Base-by-base conservation (phyloP, 148 eudicot genomes). In the Camellia granthamiana region DNA sequence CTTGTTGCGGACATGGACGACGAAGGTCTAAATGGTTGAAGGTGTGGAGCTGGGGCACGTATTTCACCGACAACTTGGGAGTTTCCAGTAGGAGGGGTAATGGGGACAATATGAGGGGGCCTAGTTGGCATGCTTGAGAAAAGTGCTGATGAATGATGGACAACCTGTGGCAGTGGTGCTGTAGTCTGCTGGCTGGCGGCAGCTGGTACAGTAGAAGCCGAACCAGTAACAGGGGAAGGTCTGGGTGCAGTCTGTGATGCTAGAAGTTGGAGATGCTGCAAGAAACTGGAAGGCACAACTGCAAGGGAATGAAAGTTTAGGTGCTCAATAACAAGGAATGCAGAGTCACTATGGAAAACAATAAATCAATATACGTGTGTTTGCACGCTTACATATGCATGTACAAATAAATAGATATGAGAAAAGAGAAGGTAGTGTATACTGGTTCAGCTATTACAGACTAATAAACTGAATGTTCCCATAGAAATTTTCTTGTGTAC, bases 11-110 rank as follows among this genome's bases (percentile, higher is more conserved):
- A 63, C 49, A 47, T 18, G 15, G 83, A 67, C 16, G 67, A 14
- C 52, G 83, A 69, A n/a, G 87, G 71, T 73, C 84, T 84, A 75
- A 79, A 87, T 49, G 83, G 69, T 63, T 84, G 94, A 66, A 88
- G 85, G 72, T 91, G 93, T 47, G 94, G 93, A 64, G 87, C 86
- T 61, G 84, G 86, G 74, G 87, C 85, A 74, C 86, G 92, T 42
- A 83, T 55, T 76, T 87, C 87, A 69, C 86, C 76, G 69, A 77
- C 70, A 18, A 73, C 58, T 70, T 72, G 85, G 38, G 42, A 78
- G 63, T 79, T 85, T 42, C 79, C 80, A 9, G 83, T 77, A 52
- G 84, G 77, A 76, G 82, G 87, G 60, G 83, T 73, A 60, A 81
- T 78, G 76, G 90, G 84, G 78, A 59, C 76, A 49, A 85, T 78